Base-by-base conservation (phyloP, 1,139 yeast species). In the Candida sanyaensis region DNA sequence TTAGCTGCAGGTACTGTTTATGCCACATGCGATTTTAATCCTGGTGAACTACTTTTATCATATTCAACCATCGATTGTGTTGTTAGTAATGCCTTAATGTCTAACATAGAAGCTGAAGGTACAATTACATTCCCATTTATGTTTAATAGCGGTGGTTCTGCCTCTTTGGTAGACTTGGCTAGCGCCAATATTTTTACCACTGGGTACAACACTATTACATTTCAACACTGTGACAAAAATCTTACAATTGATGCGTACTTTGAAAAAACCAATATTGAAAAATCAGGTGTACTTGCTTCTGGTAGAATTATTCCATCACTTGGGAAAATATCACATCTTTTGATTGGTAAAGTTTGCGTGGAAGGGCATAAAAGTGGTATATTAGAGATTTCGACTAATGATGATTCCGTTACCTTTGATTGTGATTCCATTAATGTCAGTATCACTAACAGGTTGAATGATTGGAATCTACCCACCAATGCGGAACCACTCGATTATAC, bases 321-420 rank as follows among this genome's bases (percentile, higher is more conserved):
- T 12, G 49, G 48, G 7, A 37, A 43, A 37, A 21, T 41, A 21
- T 63, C 60, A 38, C 43, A 44, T n/a, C 55, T 44, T 28, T 21
- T 57, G 3, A 41, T 60, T 11, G 65, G 65, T 28, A 54, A 54
- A 6, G 27, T 38, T 11, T 65, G 69, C 58, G 37, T 53, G 2
- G 46, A 43, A 17, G 69, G 71, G 11, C 56, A 59, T 71, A 87
- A 86, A 46, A 91, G 88, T 61, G 96, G 96, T 70, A 88, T 86
- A 64, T 77, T 88, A 48, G 96, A 96, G 58, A 92, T 88, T 45
- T 93, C 88, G 62, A 95, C 96, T 10, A 92, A 87, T 63, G 95
- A 88, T 30, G 80, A 84, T 46, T 95, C 88, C 68, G 95, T 88
- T 33, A 93, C 87, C 23, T 26, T 44, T 38, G 45, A 65, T 47